These are phyloP conservation scores for Naganishia onofrii DNA, from an alignment of 768 basidiomycete genomes.

Conservation along the genomic window DNA sequence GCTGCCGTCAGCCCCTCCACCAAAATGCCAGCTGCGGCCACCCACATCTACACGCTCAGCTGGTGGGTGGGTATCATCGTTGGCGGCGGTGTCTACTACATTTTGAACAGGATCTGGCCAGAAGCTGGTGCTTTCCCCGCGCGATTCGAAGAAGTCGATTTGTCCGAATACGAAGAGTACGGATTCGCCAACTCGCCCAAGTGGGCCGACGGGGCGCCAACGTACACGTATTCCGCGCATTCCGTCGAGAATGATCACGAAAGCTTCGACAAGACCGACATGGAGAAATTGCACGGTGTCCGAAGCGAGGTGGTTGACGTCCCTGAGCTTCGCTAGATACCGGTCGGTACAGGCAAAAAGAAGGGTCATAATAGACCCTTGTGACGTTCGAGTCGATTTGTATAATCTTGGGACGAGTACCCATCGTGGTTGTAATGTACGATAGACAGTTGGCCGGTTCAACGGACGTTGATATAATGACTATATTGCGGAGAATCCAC, in stretches of 20 bases:
- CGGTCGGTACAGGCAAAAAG: background rate
- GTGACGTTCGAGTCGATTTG: background rate
- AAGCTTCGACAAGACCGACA: slow-evolving; percentile 8
- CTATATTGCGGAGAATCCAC: too few species aligned
- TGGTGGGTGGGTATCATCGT: slow-evolving; percentile 82
- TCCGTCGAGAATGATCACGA: slow-evolving; percentile 12
- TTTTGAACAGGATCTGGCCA: slow-evolving; percentile 64
- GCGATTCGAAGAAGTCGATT: slow-evolving; percentile 62
- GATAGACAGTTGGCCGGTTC: background rate
- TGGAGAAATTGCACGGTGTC: background rate
- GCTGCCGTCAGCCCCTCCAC: slow-evolving; percentile 59
- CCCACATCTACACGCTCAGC: slow-evolving; percentile 56
- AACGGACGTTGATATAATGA: background rate
- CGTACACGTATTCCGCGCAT: slow-evolving; percentile 6
- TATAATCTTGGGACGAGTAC: slow-evolving; percentile 23
- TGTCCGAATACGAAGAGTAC: slow-evolving; percentile 41
- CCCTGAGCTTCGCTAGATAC: slow-evolving; percentile 15
- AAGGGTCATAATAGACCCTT: background rate
- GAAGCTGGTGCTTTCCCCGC: slow-evolving; percentile 56
- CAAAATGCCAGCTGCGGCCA: slow-evolving; percentile 63
- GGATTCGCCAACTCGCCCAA: slow-evolving; percentile 30
- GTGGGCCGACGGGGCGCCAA: slow-evolving; percentile 11
- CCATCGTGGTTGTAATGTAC: background rate
- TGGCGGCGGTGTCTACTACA: slow-evolving; percentile 64
- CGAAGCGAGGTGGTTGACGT: slow-evolving; percentile 23